Evolutionary conservation across 768 basidiomycete species (phyloP).

Genomic region (Tylopilus sp.): DNA sequence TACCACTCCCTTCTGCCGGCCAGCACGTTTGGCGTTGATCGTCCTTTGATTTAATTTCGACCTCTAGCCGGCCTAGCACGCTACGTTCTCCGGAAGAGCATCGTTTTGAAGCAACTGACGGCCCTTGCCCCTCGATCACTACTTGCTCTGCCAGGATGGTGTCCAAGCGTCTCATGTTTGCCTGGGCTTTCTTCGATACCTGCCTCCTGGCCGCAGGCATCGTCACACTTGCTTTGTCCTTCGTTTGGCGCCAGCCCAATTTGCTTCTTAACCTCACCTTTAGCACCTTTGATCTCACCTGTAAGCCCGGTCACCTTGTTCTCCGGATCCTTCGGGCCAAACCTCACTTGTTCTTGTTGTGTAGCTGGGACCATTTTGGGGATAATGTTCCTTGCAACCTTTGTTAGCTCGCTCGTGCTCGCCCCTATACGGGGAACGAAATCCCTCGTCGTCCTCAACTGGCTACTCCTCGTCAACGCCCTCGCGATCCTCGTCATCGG

Average conservation of each 20-base stretch:
- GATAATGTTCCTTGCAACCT: slow-evolving; percentile 61
- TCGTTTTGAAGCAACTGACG: slow-evolving; percentile 13
- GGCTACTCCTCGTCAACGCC: slow-evolving; percentile 62
- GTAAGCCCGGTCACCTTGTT: slow-evolving; percentile 39
- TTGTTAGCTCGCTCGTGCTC: slow-evolving; percentile 66
- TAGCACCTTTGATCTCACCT: slow-evolving; percentile 50
- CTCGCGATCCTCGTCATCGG: slow-evolving; percentile 62
- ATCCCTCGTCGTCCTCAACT: slow-evolving; percentile 76
- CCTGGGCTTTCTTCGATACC: slow-evolving; percentile 71
- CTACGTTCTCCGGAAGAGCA: slow-evolving; percentile 53
- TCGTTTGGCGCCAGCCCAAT: slow-evolving; percentile 67
- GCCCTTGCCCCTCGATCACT: slow-evolving; percentile 4
- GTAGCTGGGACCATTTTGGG: slow-evolving; percentile 73
- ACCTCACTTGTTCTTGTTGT: not conserved
- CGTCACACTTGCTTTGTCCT: slow-evolving; percentile 60
- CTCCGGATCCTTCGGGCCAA: not conserved
- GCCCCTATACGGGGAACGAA: slow-evolving; percentile 65
- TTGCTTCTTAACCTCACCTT: slow-evolving; percentile 75
- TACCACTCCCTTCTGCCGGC: slow-evolving; percentile 34
- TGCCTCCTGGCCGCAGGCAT: slow-evolving; percentile 68
- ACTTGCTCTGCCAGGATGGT: slow-evolving; percentile 47
- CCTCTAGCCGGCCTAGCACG: slow-evolving; percentile 41
- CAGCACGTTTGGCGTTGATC: slow-evolving; percentile 64
- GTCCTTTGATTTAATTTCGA: slow-evolving; percentile 44
- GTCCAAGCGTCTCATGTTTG: slow-evolving; percentile 63